These are phyloP conservation scores for Podila epicladia DNA, from an alignment of 192 early-diverging fungal species.

Conservation along the genomic window DNA sequence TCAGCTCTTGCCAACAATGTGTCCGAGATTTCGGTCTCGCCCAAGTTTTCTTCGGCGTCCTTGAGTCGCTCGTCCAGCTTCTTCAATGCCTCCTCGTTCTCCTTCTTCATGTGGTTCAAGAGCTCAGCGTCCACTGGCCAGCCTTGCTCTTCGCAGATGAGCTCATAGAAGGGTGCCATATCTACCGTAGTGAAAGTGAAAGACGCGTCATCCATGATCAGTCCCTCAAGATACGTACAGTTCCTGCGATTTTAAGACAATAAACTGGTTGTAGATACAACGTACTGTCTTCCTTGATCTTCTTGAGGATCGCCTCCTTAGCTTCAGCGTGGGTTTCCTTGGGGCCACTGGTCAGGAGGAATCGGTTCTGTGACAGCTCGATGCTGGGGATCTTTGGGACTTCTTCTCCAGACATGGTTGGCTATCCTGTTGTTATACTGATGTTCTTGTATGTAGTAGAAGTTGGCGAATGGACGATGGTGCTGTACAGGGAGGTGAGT, in stretches of 20 bases:
- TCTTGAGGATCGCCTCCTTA: constrained; percentile 72
- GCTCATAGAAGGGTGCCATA: constrained; percentile 87
- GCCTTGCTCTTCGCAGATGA: constrained; percentile 70
- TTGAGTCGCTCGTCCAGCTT: constrained; percentile 84
- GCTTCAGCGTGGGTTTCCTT: constrained; percentile 73
- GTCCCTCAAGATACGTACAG: background rate
- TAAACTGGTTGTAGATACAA: constrained; percentile 7
- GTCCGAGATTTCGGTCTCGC: constrained; percentile 92
- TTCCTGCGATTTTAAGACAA: no score
- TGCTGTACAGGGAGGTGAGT: background rate
- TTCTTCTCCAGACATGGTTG: constrained; percentile 66
- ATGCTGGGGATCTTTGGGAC: constrained; percentile 90
- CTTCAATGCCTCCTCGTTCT: constrained; percentile 81
- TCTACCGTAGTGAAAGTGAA: constrained; percentile 54
- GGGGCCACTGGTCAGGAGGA: constrained; percentile 81
- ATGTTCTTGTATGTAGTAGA: background rate
- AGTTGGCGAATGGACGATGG: background rate
- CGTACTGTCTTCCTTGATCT: constrained; percentile 88
- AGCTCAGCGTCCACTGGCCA: constrained; percentile 66
- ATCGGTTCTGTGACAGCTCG: constrained; percentile 84
- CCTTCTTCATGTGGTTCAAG: constrained; percentile 62
- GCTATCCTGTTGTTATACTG: background rate
- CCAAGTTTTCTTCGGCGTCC: constrained; percentile 93
- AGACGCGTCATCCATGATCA: background rate
- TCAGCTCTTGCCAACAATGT: constrained; percentile 90